phyloP scores from a whole-genome alignment of 495 filamentous ascomycete species.

The Ramalina peruviana region DNA sequence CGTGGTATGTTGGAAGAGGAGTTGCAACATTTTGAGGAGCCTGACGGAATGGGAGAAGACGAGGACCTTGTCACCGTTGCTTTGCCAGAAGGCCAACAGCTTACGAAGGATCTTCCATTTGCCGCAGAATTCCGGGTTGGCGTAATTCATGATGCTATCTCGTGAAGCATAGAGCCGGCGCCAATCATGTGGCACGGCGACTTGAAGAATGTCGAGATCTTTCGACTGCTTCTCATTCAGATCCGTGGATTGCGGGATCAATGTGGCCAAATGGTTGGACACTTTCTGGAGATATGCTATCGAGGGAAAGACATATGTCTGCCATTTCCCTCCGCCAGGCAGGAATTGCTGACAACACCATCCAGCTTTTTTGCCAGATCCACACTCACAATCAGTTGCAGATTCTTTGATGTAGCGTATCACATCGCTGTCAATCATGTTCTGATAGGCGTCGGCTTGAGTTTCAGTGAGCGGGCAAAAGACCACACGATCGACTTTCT shows the following conservation, averaged over 20 bases:
- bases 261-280: constrained; percentile 79
- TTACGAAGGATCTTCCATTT: constrained; percentile 93
- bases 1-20: constrained; percentile 75
- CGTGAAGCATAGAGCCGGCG: constrained; percentile 56
- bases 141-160: constrained; percentile 67
- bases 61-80: constrained; percentile 82
- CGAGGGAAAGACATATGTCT: constrained; percentile 68
- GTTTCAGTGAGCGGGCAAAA: constrained; percentile 83
- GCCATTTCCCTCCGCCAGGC: constrained; percentile 52
- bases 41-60: constrained; percentile 86
- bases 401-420: constrained; percentile 54
- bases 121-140: constrained; percentile 86
- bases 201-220: constrained; percentile 63
- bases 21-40: constrained; percentile 70
- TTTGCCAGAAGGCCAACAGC: constrained; percentile 78
- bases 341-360: constrained; percentile 64
- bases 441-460: constrained; percentile 76
- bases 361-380: constrained; percentile 54
- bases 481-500: constrained; percentile 86
- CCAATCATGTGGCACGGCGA: constrained; percentile 66
- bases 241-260: constrained; percentile 62
- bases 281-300: constrained; percentile 74
- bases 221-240: constrained; percentile 62
- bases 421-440: constrained; percentile 56
- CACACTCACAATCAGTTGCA: constrained; percentile 56